Evolutionary conservation across 2,329 filamentous ascomycete genomes (phyloP).

Genomic region (Monosporascus sp.): DNA sequence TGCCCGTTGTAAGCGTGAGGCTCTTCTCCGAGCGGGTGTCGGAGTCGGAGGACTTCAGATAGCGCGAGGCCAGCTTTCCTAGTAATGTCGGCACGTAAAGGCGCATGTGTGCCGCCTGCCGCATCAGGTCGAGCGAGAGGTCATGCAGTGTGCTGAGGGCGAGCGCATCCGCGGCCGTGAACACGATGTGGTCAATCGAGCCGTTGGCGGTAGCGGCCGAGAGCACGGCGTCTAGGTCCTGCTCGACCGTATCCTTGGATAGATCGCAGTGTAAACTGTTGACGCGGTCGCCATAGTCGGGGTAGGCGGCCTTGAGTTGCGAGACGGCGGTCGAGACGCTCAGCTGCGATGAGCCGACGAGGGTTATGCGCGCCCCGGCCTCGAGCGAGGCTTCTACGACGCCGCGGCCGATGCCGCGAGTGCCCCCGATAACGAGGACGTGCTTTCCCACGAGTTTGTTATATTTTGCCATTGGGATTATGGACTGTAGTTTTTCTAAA

Average conservation of each 20-base stretch:
- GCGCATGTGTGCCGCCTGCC: constrained; percentile 23
- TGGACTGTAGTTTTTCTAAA: not conserved
- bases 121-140: constrained; percentile 21
- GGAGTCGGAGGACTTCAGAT: constrained; percentile 15
- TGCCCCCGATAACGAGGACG: constrained; percentile 25
- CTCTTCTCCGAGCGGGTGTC: constrained; percentile 7
- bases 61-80: constrained; percentile 25
- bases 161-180: constrained; percentile 26
- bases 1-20: constrained; percentile 19
- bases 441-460: constrained; percentile 27
- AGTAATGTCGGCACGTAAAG: constrained; percentile 28
- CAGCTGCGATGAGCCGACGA: constrained; percentile 15
- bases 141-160: constrained; percentile 11
- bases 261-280: constrained; percentile 18
- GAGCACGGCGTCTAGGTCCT: constrained; percentile 18
- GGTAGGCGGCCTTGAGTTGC: constrained; percentile 14
- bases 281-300: constrained; percentile 4
- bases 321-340: constrained; percentile 16
- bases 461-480: constrained; percentile 20
- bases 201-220: constrained; percentile 4
- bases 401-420: constrained; percentile 22
- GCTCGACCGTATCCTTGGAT: constrained; percentile 14
- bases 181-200: constrained; percentile 22
- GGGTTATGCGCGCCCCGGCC: constrained; percentile 18
- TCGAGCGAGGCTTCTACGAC: constrained; percentile 21